Evolutionary conservation across 2,329 filamentous ascomycete genomes (phyloP).

Genomic region (Scedosporium dehoogii): DNA sequence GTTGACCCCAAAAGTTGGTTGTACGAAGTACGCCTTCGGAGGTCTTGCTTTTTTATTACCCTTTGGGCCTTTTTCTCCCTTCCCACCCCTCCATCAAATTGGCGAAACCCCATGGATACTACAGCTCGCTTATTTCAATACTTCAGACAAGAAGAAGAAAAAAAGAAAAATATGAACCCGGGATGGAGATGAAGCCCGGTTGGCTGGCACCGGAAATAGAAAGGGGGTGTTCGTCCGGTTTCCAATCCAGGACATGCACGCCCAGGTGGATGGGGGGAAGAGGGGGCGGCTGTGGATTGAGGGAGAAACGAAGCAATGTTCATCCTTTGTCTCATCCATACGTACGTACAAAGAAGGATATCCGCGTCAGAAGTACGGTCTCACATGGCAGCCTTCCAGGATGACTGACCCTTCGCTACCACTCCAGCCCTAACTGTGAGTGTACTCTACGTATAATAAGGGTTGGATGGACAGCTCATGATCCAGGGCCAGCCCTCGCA

Average conservation of each 20-base stretch:
- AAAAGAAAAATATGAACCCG: not conserved
- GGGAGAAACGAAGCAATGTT: constrained; percentile 1
- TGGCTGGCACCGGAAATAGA: not conserved
- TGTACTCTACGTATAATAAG: no score
- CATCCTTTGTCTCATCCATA: constrained; percentile 7
- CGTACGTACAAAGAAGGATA: not conserved
- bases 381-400: not conserved
- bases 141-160: not conserved
- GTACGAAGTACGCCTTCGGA: no score
- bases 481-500: not conserved
- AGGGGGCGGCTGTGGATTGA: not conserved
- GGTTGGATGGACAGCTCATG: not conserved
- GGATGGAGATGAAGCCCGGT: not conserved
- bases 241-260: not conserved
- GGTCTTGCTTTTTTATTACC: not conserved
- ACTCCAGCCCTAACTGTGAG: not conserved
- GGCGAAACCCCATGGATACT: not conserved
- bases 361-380: not conserved
- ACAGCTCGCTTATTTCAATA: not conserved
- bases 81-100: not conserved
- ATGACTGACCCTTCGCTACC: no score
- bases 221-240: not conserved
- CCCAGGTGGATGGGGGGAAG: no score
- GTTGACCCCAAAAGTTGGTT: no score
- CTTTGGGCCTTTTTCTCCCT: not conserved